Evolutionary conservation across 2,329 filamentous ascomycete species (phyloP).

Genomic region (Aspergillus tanneri): DNA sequence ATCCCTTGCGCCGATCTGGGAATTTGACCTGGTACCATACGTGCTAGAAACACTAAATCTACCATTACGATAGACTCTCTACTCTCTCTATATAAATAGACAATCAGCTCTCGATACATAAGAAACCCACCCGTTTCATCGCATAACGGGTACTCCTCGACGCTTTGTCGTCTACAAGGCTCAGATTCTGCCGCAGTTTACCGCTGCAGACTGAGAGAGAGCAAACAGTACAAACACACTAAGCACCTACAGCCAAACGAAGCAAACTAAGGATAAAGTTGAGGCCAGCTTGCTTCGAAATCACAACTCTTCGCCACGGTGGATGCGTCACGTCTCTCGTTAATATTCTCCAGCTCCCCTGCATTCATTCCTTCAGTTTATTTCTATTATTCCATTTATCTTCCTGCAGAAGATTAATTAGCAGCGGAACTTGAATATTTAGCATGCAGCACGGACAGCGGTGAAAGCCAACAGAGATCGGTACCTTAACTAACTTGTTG

Average conservation of each 20-base stretch:
- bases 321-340: conserved; percentile 8
- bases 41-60: too few relatives aligned
- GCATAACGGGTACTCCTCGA: too few relatives aligned
- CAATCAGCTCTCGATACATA: too few relatives aligned
- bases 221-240: too few relatives aligned
- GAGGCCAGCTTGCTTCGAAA: conserved; percentile 30
- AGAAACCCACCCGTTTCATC: too few relatives aligned
- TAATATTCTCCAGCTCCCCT: conserved; percentile 6
- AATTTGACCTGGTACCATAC: too few relatives aligned
- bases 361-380: conserved; percentile 8
- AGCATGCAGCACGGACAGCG: conserved; percentile 18
- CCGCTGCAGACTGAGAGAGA: too few relatives aligned
- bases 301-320: conserved; percentile 9
- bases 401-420: conserved; percentile 9
- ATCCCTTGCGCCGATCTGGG: background rate
- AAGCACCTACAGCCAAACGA: too few relatives aligned
- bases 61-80: too few relatives aligned
- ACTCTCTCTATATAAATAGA: too few relatives aligned
- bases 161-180: too few relatives aligned
- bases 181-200: too few relatives aligned
- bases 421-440: conserved; percentile 22
- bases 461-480: conserved; percentile 8
- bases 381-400: conserved; percentile 14
- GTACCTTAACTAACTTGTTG: background rate
- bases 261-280: conserved; percentile 2